Base-by-base conservation (phyloP, 441 rosid species). In the Erodium trifolium region DNA sequence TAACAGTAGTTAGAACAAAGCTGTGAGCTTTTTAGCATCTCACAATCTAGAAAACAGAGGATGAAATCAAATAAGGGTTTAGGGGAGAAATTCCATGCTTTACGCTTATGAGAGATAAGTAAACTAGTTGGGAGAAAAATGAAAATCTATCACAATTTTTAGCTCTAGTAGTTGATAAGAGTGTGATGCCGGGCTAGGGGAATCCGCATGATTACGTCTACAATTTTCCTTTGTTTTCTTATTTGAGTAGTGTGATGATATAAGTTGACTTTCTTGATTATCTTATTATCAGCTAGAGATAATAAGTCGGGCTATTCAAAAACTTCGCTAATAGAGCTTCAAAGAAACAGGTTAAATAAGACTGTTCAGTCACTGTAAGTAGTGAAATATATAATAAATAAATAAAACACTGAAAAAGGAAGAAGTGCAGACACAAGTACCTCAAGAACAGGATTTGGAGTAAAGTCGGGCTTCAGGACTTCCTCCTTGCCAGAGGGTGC, bases 361-460 rank as follows among this genome's bases (percentile, higher is more conserved):
- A 43, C 49, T 43, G 49, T 43, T 11, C 12, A 43, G 49, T 43
- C 49, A 9, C 49, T 43, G 49, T 43, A 43, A 43, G 49, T 34
- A 34, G 37, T 34, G 37, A 34, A 34, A 34, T 34, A 34, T 5
- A 8, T 0, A 41, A 43, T 23, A 23, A 23, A 23, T 23, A 23
- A 23, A 23, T 23, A 2, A 43, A 43, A 43, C 12, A 43, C 10
- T 43, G 49, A 43, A 43, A 73, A 16, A 17, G 5, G 4, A 76
- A 62, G 8, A 69, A 67, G 5, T 7, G 49, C 75, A 71, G 19
- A 43, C 51, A 66, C 23, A 34, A 29, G 43, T 82, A 92, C 98
- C 92, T 90, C 88, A 69, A 94, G 81, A 77, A 90, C 77, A 63
- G 95, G 98, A 81, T 94, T 94, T 43, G 96, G 97, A 10, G 91